Conservation (phyloP, 768 basidiomycete genomes). For the Kwoniella sp. region DNA sequence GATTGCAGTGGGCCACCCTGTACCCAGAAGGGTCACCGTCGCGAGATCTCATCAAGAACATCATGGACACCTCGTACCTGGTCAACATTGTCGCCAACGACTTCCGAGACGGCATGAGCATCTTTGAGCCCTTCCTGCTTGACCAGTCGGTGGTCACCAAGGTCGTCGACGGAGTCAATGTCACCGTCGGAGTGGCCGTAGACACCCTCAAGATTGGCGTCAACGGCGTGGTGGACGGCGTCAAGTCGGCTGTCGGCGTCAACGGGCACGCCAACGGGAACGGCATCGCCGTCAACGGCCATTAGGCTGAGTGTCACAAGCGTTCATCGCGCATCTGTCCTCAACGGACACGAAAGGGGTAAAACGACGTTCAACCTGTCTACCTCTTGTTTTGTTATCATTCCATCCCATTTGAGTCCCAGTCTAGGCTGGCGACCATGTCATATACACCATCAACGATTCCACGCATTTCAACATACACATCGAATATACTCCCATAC, state of each 20-base stretch:
- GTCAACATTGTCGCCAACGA: constrained; percentile 97
- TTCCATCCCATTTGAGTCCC: not conserved
- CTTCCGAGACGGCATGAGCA: constrained; percentile 76
- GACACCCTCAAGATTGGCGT: constrained; percentile 17
- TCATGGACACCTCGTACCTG: constrained; percentile 78
- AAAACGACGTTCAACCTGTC: constrained; percentile 27
- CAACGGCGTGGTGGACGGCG: constrained; percentile 18
- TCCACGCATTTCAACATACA: constrained; percentile 6
- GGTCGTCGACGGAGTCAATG: constrained; percentile 6
- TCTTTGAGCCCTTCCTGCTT: constrained; percentile 72
- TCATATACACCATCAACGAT: not conserved
- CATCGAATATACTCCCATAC: constrained; percentile 10
- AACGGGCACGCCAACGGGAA: constrained; percentile 8
- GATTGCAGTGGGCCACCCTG: constrained; percentile 80
- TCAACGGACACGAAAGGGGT: constrained; percentile 17
- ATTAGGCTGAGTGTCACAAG: not conserved
- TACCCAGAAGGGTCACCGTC: constrained; percentile 75
- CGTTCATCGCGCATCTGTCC: constrained; percentile 7
- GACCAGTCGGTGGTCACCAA: constrained; percentile 18
- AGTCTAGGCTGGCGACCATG: not conserved
- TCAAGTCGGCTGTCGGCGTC: constrained; percentile 8
- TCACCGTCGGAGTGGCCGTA: constrained; percentile 10
- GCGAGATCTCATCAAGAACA: constrained; percentile 65
- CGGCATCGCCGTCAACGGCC: constrained; percentile 16
- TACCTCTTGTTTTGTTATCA: not conserved